Conservation (phyloP, 345 rosid species). For the Eucalyptus erythrocorys region DNA sequence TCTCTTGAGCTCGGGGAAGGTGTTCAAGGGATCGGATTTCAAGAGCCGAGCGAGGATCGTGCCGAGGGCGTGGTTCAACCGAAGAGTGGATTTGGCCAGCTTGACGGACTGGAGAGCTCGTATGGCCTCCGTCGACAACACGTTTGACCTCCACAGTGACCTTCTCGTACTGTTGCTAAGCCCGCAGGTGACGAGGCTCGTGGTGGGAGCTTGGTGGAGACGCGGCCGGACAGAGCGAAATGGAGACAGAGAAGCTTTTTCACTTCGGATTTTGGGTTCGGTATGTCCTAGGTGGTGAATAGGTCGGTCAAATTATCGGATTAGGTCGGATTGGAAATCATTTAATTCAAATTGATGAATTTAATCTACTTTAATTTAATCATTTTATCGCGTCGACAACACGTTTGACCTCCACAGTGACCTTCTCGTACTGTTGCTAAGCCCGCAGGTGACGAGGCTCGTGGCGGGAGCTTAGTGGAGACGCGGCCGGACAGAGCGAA, state of each 20-base stretch:
- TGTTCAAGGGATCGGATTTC: conserved; percentile 35
- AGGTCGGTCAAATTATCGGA: background rate
- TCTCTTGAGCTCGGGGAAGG: conserved; percentile 28
- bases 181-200: background rate
- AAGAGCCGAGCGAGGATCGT: conserved; percentile 30
- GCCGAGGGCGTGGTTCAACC: conserved; percentile 10
- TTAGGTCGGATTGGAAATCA: background rate
- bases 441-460: background rate
- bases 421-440: conserved; percentile 16
- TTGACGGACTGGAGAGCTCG: conserved; percentile 49
- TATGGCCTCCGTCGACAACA: conserved; percentile 43
- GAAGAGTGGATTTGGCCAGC: conserved; percentile 29
- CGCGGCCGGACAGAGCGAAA: background rate
- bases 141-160: conserved; percentile 29
- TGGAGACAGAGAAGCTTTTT: background rate
- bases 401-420: conserved; percentile 32
- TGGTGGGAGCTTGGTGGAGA: background rate
- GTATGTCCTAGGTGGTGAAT: too few species aligned
- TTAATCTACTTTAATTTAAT: too few species aligned
- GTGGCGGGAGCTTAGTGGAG: background rate
- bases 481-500: background rate
- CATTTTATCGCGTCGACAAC: conserved; percentile 1
- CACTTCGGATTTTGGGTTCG: background rate
- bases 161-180: conserved; percentile 18
- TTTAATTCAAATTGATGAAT: too few species aligned